phyloP scores from a whole-genome alignment of 1,139 yeast genomes.

The Suhomyces choctaworum region DNA sequence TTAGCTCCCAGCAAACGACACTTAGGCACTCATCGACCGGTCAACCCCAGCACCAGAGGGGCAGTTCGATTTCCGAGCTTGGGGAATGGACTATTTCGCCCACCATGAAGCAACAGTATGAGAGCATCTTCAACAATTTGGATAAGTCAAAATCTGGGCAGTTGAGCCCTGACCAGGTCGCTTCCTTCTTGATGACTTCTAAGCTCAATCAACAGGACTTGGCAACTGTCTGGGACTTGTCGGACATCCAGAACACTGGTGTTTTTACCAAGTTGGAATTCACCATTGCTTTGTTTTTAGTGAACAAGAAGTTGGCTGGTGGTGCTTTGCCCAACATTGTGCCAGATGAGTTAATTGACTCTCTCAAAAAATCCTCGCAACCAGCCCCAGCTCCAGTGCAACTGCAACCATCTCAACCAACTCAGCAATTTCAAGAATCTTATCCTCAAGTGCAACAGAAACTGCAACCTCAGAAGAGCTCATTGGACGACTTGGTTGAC shows the following conservation, averaged over 20 bases:
- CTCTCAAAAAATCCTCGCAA: conserved; percentile 23
- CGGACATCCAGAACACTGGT: conserved; percentile 89
- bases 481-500: conserved; percentile 68
- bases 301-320: conserved; percentile 81
- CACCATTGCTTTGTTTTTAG: conserved; percentile 90
- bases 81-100: conserved; percentile 69
- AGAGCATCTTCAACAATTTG: conserved; percentile 70
- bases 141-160: conserved; percentile 66
- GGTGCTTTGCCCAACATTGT: conserved; percentile 69
- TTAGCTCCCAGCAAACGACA: conserved; percentile 51
- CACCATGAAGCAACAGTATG: conserved; percentile 75
- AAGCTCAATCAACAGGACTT: conserved; percentile 80
- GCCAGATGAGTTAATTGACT: conserved; percentile 52
- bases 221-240: conserved; percentile 92
- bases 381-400: conserved; percentile 13
- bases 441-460: conserved; percentile 19
- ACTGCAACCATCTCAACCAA: conserved; percentile 14
- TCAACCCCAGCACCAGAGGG: conserved; percentile 15
- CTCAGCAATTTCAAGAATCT: conserved; percentile 16
- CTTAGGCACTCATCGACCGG: conserved; percentile 31
- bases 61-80: conserved; percentile 13
- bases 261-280: conserved; percentile 79
- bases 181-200: conserved; percentile 85
- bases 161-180: conserved; percentile 78
- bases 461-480: conserved; percentile 43